These are phyloP conservation scores for Microascus cirrosus DNA, from an alignment of 2,329 filamentous ascomycete species.

Conservation along the genomic window DNA sequence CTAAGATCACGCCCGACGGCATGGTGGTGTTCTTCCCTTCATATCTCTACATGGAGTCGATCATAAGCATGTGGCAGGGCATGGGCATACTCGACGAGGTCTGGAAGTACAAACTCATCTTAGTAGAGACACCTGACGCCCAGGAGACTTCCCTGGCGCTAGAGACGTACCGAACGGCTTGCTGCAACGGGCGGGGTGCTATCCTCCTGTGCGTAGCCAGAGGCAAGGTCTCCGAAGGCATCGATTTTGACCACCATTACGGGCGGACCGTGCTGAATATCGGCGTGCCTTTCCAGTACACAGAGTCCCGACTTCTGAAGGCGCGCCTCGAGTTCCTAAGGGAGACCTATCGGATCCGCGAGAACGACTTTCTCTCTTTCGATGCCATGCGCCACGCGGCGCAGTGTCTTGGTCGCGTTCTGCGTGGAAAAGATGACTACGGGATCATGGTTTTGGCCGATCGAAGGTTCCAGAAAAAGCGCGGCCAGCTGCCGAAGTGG, in stretches of 20 bases:
- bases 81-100: slow-evolving; percentile 97
- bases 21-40: slow-evolving; percentile 99
- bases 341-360: slow-evolving; percentile 91
- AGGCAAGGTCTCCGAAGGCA: slow-evolving; percentile 94
- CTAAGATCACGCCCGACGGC: slow-evolving; percentile 89
- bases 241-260: slow-evolving; percentile 99
- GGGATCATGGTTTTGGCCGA: slow-evolving; percentile 99
- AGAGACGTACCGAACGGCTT: slow-evolving; percentile 94
- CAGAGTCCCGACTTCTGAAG: slow-evolving; percentile 92
- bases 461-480: slow-evolving; percentile 84
- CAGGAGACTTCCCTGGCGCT: slow-evolving; percentile 93
- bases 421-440: slow-evolving; percentile 96
- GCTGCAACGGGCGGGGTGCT: slow-evolving; percentile 90
- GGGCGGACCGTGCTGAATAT: slow-evolving; percentile 93
- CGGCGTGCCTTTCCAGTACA: slow-evolving; percentile 97
- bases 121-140: slow-evolving; percentile 94
- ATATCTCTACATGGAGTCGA: slow-evolving; percentile 98
- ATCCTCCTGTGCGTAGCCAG: slow-evolving; percentile 90
- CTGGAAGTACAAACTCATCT: slow-evolving; percentile 97
- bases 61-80: slow-evolving; percentile 98
- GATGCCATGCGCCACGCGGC: slow-evolving; percentile 99
- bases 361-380: slow-evolving; percentile 96
- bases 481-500: slow-evolving; percentile 87
- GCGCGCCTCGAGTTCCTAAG: slow-evolving; percentile 91
- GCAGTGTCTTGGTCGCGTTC: slow-evolving; percentile 87